Conservation (phyloP, 2,329 filamentous ascomycete genomes). For the Fusarium nodosum region DNA sequence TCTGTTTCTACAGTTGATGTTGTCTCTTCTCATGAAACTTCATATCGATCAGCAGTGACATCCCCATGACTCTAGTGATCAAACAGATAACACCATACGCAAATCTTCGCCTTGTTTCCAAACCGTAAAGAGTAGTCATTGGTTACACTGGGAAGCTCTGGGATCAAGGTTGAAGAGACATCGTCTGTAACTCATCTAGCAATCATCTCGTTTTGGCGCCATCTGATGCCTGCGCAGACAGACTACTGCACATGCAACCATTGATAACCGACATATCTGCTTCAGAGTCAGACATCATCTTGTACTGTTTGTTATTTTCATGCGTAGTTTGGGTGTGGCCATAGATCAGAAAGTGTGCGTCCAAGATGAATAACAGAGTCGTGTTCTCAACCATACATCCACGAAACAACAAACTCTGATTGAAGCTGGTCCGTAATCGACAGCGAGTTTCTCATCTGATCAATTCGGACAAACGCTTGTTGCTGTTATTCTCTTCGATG, state of each 20-base stretch:
- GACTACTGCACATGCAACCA: constrained; percentile 5
- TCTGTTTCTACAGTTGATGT: not conserved
- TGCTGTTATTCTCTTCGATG: not conserved
- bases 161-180: constrained; percentile 13
- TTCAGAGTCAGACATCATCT: not conserved
- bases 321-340: not conserved
- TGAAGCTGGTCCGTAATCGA: not conserved
- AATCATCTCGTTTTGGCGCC: not conserved
- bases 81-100: constrained; percentile 8
- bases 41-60: not conserved
- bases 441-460: not conserved
- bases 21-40: not conserved
- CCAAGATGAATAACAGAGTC: not conserved
- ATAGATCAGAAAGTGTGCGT: not conserved
- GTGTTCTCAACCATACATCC: not conserved
- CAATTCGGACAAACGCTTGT: not conserved
- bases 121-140: not conserved
- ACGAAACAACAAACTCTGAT: not conserved
- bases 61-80: constrained; percentile 1
- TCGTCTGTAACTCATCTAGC: constrained; percentile 6
- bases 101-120: constrained; percentile 11
- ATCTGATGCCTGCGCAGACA: not conserved
- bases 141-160: constrained; percentile 18
- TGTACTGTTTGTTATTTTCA: not conserved
- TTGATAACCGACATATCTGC: not conserved